Percentiles rank a stretch among this genome's conserved stretches.
Evolutionary conservation across 306 rosid genomes (phyloP).

Genomic region (Dalbergia cultrata): DNA sequence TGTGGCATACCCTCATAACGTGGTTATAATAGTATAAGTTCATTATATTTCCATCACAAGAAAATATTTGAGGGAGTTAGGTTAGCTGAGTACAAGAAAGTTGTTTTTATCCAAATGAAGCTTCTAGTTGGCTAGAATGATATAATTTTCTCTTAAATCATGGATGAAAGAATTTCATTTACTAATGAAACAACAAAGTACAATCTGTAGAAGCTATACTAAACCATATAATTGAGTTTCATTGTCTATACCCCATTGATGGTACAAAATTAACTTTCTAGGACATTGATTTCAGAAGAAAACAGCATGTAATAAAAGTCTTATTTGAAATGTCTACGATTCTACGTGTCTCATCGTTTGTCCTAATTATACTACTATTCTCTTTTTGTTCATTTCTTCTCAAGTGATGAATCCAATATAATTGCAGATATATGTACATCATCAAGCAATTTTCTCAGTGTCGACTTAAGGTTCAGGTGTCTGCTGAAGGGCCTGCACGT

Average conservation of each 20-base stretch:
- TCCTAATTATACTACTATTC: constrained; percentile 8
- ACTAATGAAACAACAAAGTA: background rate
- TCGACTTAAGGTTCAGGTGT: constrained; percentile 62
- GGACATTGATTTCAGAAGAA: background rate
- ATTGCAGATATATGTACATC: background rate
- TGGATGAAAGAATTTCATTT: constrained; percentile 10
- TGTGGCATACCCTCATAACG: too few species aligned
- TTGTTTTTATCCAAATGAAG: constrained; percentile 24
- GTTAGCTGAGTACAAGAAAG: constrained; percentile 2
- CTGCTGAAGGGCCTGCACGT: constrained; percentile 91
- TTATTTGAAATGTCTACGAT: background rate
- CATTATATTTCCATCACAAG: background rate
- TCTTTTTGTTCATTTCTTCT: background rate
- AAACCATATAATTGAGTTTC: background rate
- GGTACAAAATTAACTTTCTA: constrained; percentile 1
- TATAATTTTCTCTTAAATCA: constrained; percentile 5
- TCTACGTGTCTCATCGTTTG: background rate
- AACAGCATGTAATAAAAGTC: background rate
- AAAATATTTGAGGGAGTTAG: constrained; percentile 20
- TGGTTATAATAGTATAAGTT: background rate
- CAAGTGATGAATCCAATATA: constrained; percentile 5
- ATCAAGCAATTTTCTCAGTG: background rate
- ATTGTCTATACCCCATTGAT: background rate
- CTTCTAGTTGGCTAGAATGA: background rate
- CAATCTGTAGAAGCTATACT: constrained; percentile 1